Evolutionary conservation across 148 eudicot species (phyloP).

Genomic region (Chenopodium album): DNA sequence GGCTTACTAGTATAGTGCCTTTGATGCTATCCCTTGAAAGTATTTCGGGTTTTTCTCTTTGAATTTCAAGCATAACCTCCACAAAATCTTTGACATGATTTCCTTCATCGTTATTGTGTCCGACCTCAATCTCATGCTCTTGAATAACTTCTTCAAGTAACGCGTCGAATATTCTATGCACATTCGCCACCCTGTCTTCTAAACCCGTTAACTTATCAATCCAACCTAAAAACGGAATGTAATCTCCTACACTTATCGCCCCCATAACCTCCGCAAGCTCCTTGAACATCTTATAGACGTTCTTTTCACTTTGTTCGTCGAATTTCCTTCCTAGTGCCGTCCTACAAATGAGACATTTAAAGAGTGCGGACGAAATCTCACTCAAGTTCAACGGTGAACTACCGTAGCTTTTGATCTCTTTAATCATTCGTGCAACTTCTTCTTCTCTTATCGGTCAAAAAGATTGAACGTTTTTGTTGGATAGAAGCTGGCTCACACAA

Average conservation of each 20-base stretch:
- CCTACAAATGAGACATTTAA: too few species aligned
- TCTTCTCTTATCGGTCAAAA: constrained; percentile 27
- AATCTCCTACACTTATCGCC: constrained; percentile 13
- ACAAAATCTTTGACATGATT: not conserved
- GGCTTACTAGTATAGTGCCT: not conserved
- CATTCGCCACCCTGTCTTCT: constrained; percentile 7
- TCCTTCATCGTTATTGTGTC: not conserved
- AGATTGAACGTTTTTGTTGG: constrained; percentile 22
- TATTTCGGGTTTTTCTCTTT: not conserved
- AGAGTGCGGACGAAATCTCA: not conserved
- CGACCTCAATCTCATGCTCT: not conserved
- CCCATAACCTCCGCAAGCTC: constrained; percentile 8
- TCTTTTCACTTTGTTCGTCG: not conserved
- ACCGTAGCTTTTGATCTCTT: not conserved
- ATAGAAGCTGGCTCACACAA: constrained; percentile 16
- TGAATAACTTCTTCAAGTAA: constrained; percentile 9
- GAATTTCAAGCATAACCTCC: not conserved
- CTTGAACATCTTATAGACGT: not conserved
- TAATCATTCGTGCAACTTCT: constrained; percentile 18
- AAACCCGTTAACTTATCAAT: constrained; percentile 23
- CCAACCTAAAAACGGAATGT: constrained; percentile 19
- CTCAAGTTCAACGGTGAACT: constrained; percentile 22
- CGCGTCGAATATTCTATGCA: constrained; percentile 4
- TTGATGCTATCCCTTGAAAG: not conserved
- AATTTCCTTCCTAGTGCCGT: too few species aligned